These are phyloP conservation scores for Cenchrus purpureus DNA, from an alignment of 176 grass and related monocot species.

Conservation along the genomic window DNA sequence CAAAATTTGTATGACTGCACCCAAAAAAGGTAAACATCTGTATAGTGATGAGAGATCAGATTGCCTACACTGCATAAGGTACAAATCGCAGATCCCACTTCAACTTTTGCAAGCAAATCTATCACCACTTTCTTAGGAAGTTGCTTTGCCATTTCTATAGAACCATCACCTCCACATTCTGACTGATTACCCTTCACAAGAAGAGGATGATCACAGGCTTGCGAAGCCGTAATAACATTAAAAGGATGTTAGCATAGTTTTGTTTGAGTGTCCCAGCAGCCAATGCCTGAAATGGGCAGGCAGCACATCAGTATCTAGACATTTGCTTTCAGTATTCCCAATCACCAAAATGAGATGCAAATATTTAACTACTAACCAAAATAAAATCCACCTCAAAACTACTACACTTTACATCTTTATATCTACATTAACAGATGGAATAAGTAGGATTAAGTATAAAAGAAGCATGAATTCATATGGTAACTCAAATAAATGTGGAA, in stretches of 20 bases:
- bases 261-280: slow-evolving; percentile 97
- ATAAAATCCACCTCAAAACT: slow-evolving; percentile 12
- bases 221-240: slow-evolving; percentile 91
- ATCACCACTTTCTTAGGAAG: slow-evolving; percentile 76
- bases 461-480: not conserved
- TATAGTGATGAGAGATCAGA: slow-evolving; percentile 27
- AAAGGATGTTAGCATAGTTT: slow-evolving; percentile 95
- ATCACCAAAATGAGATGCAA: slow-evolving; percentile 13
- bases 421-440: not conserved
- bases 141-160: slow-evolving; percentile 83
- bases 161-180: slow-evolving; percentile 71
- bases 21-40: slow-evolving; percentile 4
- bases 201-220: slow-evolving; percentile 95
- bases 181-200: slow-evolving; percentile 87
- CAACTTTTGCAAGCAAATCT: slow-evolving; percentile 76
- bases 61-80: slow-evolving; percentile 76
- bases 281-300: slow-evolving; percentile 66
- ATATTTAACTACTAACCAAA: slow-evolving; percentile 17
- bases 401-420: not conserved
- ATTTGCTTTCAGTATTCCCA: slow-evolving; percentile 21
- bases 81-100: slow-evolving; percentile 78
- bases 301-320: slow-evolving; percentile 32
- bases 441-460: no score
- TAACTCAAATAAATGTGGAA: slow-evolving; percentile 26
- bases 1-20: not conserved